phyloP scores from a whole-genome alignment of 2,329 filamentous ascomycete genomes.

The Lasiodiplodia sp. region DNA sequence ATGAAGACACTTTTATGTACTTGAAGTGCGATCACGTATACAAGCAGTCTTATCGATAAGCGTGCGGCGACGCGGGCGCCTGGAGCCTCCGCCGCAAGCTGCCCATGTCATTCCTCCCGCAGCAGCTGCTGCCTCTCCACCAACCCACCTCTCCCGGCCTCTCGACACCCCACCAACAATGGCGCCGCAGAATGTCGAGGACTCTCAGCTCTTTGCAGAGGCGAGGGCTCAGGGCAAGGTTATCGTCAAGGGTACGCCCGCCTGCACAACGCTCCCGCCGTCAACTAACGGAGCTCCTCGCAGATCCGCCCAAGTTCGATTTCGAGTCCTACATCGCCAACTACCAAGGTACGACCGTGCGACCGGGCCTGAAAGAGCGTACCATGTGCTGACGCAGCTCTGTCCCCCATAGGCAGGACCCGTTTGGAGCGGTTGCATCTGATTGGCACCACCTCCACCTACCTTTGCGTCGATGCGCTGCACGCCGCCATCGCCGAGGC shows the following conservation, averaged over 20 bases:
- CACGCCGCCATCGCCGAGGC: conserved; percentile 79
- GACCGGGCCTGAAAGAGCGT: too few species aligned
- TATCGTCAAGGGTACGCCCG: conserved; percentile 43
- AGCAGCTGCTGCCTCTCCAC: conserved; percentile 19
- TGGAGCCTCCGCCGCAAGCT: conserved; percentile 18
- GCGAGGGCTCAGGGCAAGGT: conserved; percentile 38
- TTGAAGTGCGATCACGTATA: not conserved
- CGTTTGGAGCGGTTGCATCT: conserved; percentile 80
- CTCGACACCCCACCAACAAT: conserved; percentile 33
- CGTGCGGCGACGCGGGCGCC: not conserved
- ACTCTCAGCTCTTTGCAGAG: conserved; percentile 46
- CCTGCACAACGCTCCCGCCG: not conserved
- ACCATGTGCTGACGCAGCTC: not conserved
- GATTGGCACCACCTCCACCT: conserved; percentile 79
- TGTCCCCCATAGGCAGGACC: conserved; percentile 69
- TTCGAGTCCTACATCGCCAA: conserved; percentile 90
- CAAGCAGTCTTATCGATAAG: conserved; percentile 8
- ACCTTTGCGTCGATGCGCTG: conserved; percentile 80
- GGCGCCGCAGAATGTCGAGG: conserved; percentile 42
- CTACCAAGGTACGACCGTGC: conserved; percentile 72
- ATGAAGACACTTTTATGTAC: not conserved
- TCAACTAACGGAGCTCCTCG: conserved; percentile 17
- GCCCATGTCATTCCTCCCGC: conserved; percentile 6
- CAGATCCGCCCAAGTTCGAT: conserved; percentile 86
- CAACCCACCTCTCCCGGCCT: not conserved